Evolutionary conservation across 257 asterid species (phyloP), one percentile per base, ranked within the genome.

Genomic region (Ehretia macrophylla): DNA sequence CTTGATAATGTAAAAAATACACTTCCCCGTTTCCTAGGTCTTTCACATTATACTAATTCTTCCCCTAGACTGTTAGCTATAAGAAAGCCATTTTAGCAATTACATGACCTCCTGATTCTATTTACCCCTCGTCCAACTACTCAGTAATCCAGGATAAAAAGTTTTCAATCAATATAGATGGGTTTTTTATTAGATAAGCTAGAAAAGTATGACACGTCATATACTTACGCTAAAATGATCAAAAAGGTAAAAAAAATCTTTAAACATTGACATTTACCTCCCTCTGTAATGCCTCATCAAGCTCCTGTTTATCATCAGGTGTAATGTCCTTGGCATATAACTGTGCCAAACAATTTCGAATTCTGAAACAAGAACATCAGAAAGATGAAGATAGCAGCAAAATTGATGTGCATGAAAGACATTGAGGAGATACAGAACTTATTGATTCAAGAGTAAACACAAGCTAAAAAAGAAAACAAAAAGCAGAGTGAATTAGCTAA

Each of bases 271-370:
- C 37, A 32, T 54, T 58, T 75, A 78, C 84, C 78, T 78, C 81
- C 55, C 84, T 78, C 55, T 74, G 78, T 64, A 78, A 72, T 62
- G 84, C 81, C 60, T 78, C 84, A 69, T 75, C 84, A 46, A 74
- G 81, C 63, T 74, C 81, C 52, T 74, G 76, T 59, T 78, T 78
- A 52, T 78, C 84, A 44, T 78, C 84, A 14, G 81, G 81, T 14
- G 81, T 75, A 55, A 78, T 75, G 67, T 78, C 81, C 52, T 68
- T 62, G 58, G 78, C 81, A 71, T 74, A 68, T 54, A 74, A 71
- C 74, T 78, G 84, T 45, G 84, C 75, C 67, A 78, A 62, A 60
- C 84, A 78, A 65, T 78, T 59, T 8, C 81, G 79, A 32, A 78
- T 74, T 66, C 84, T 78, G 68, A 54, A 17, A 59, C 16, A 17